These are phyloP conservation scores for Piper betle DNA, from an alignment of 164 flowering plant genomes.

Conservation along the genomic window DNA sequence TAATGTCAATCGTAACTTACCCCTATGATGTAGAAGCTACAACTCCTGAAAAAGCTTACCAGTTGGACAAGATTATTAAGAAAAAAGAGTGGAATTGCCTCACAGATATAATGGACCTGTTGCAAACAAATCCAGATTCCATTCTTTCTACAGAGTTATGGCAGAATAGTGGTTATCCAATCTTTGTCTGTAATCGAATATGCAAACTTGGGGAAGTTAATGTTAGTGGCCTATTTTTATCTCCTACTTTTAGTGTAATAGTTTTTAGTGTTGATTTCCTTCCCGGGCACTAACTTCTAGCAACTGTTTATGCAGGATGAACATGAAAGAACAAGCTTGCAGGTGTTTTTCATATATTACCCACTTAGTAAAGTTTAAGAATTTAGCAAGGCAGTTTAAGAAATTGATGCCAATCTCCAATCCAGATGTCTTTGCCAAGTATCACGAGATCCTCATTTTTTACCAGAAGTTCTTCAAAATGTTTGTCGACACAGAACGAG, in stretches of 20 bases:
- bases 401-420: constrained; percentile 19
- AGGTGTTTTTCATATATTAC: constrained; percentile 56
- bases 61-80: constrained; percentile 55
- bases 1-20: constrained; percentile 35
- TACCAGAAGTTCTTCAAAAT: constrained; percentile 29
- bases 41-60: constrained; percentile 61
- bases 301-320: constrained; percentile 34
- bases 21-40: constrained; percentile 58
- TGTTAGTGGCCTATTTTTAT: constrained; percentile 24
- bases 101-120: constrained; percentile 30
- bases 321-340: constrained; percentile 36
- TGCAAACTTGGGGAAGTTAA: constrained; percentile 27
- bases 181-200: constrained; percentile 53
- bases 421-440: constrained; percentile 28
- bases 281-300: background rate
- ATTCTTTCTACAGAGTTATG: constrained; percentile 5
- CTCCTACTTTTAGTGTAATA: background rate
- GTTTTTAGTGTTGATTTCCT: background rate
- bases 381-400: constrained; percentile 10
- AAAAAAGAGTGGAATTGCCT: constrained; percentile 59
- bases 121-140: constrained; percentile 18
- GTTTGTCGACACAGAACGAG: constrained; percentile 33
- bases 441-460: constrained; percentile 40
- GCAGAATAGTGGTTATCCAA: constrained; percentile 26
- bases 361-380: constrained; percentile 70